Base-by-base conservation (phyloP, 164 flowering plant genomes). In the Akebia trifoliata region DNA sequence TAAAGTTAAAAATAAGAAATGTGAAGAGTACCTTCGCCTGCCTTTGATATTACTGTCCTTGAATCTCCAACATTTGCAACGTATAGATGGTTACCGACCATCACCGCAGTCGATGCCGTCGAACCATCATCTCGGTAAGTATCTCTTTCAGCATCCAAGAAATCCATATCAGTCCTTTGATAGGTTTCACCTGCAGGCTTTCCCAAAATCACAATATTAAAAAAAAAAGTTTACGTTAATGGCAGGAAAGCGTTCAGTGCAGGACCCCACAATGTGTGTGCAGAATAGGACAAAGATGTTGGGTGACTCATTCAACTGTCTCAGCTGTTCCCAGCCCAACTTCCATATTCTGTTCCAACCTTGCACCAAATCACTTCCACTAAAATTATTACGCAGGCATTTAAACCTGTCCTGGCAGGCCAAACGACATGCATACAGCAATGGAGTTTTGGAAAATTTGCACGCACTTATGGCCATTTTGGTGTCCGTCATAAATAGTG, bases 11-110 rank as follows among this genome's bases (percentile, higher is more conserved):
- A 56, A 20, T 18, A 52, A 25, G 54, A 10, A 38, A 43, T 21
- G 4, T 7, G 10, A 56, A 35, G 24, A 18, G 8, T 77, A 92
- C 99, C 99, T 84, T 75, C 76, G 31, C 97, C 97, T 30, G 84
- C 77, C 72, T 83, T 86, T 30, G 97, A 93, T 73, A 87, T 75
- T 26, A 93, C 80, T n/a, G 97, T 72, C 54, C 97, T 74, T 10
- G 99, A 93, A 67, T 93, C 99, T 44, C 99, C 99, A 51, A 93
- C 99, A 78, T 93, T 93, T 55, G 99, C 97, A 56, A 93, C 99
- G 72, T 86, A 93, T 11, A 93, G 77, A 72, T 77, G 97, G 59
- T 78, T 78, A 32, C 86, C 97, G 50, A 93, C 87, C 63, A 93
- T 70, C 25, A 93, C 85, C 8, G 99, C 97, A 6, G 99, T 84